Evolutionary conservation across 192 early-diverging fungal genomes (phyloP).

Genomic region (Linnemannia schmuckeri): DNA sequence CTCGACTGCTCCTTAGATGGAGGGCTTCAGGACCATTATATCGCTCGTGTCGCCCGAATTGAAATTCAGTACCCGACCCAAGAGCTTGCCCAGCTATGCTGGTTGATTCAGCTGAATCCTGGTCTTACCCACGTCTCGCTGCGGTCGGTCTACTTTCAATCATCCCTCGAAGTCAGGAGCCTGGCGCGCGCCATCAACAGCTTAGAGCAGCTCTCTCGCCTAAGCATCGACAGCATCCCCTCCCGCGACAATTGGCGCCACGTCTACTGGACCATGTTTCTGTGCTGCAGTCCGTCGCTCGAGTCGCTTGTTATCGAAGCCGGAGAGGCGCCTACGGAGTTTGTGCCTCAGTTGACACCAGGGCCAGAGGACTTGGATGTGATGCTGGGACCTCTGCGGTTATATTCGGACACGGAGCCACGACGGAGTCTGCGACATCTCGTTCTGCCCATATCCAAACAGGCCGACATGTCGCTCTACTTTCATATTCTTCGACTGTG

Average conservation of each 20-base stretch:
- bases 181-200: neutral
- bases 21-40: neutral
- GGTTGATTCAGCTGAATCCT: neutral
- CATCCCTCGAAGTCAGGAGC: neutral
- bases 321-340: neutral
- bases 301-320: neutral
- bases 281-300: neutral
- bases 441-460: neutral
- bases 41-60: neutral
- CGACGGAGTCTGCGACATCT: neutral
- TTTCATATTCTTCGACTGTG: slow-evolving; percentile 4
- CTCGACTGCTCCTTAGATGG: neutral
- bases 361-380: neutral
- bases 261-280: slow-evolving; percentile 1
- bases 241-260: neutral
- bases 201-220: neutral
- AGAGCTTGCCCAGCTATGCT: neutral
- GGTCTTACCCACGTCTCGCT: neutral
- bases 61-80: neutral
- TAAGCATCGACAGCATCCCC: neutral
- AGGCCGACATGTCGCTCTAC: neutral
- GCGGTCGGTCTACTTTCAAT: neutral
- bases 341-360: neutral
- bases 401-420: neutral
- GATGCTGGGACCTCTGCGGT: neutral